Evolutionary conservation across 169 alveolate species (phyloP).

Genomic region (Blepharisma undulans): DNA sequence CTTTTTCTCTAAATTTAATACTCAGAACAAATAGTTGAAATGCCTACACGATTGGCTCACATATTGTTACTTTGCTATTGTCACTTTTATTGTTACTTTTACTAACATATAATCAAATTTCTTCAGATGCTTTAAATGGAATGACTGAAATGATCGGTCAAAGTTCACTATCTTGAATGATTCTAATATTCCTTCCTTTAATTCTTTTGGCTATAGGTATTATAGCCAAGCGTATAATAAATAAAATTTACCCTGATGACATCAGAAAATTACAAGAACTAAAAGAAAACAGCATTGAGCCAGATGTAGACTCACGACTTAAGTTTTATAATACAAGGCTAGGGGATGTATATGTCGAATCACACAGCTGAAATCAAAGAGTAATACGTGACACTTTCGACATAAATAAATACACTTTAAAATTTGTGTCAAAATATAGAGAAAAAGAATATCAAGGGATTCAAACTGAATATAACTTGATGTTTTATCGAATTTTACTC

Average conservation of each 20-base stretch:
- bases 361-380: not conserved
- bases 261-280: not conserved
- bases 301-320: not conserved
- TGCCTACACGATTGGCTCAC: not conserved
- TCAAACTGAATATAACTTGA: not conserved
- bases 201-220: not conserved
- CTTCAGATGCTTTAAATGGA: not conserved
- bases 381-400: not conserved
- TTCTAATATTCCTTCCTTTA: not conserved
- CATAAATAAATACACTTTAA: not conserved
- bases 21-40: not conserved
- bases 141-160: not conserved
- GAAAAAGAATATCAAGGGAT: conserved; percentile 4
- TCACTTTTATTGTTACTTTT: not conserved
- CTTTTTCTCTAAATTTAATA: not conserved
- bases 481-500: not conserved
- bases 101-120: not conserved
- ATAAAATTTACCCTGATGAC: not conserved
- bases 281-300: not conserved
- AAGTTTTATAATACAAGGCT: not conserved
- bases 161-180: not conserved
- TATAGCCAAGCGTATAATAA: not conserved
- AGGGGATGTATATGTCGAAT: not conserved
- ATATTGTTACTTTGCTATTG: not conserved
- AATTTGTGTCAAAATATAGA: not conserved